Percentiles rank a stretch among this genome's conserved stretches.
Conservation (phyloP, 2,329 filamentous ascomycete species). For the Fusarium sambucinum region DNA sequence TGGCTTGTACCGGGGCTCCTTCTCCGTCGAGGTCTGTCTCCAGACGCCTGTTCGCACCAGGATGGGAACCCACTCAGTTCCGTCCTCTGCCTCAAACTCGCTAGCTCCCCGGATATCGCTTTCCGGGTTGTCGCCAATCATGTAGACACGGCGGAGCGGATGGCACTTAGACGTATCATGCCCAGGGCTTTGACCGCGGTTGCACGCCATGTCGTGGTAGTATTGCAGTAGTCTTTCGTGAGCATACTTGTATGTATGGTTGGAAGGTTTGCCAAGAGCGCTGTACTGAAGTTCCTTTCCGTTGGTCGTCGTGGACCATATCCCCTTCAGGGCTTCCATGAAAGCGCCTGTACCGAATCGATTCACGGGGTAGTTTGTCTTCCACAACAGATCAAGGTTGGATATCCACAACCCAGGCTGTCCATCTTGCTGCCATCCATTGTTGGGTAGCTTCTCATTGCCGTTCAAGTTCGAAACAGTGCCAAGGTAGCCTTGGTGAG, state of each 20-base stretch:
- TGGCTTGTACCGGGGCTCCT: slow-evolving; percentile 70
- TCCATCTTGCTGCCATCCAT: slow-evolving; percentile 83
- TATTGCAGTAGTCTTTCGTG: slow-evolving; percentile 74
- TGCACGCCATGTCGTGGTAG: slow-evolving; percentile 47
- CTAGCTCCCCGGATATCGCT: slow-evolving; percentile 93
- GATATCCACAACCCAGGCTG: slow-evolving; percentile 89
- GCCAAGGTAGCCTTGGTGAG: slow-evolving; percentile 80
- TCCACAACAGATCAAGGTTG: slow-evolving; percentile 92
- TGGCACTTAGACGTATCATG: slow-evolving; percentile 51
- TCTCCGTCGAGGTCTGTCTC: slow-evolving; percentile 54
- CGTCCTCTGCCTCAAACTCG: slow-evolving; percentile 73
- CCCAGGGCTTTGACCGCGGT: slow-evolving; percentile 22
- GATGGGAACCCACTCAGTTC: slow-evolving; percentile 81
- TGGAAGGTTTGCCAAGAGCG: slow-evolving; percentile 85
- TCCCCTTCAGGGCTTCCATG: slow-evolving; percentile 80
- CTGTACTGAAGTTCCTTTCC: slow-evolving; percentile 71
- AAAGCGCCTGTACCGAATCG: slow-evolving; percentile 94
- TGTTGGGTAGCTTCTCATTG: slow-evolving; percentile 71
- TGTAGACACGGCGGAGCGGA: slow-evolving; percentile 82
- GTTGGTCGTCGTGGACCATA: slow-evolving; percentile 80
- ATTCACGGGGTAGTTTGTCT: slow-evolving; percentile 84
- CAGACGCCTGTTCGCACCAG: slow-evolving; percentile 87
- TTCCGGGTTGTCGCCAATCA: slow-evolving; percentile 92
- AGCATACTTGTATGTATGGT: slow-evolving; percentile 84
- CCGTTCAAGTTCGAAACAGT: slow-evolving; percentile 82